phyloP scores from a whole-genome alignment of 306 rosid species.

The Cyamopsis tetragonoloba region DNA sequence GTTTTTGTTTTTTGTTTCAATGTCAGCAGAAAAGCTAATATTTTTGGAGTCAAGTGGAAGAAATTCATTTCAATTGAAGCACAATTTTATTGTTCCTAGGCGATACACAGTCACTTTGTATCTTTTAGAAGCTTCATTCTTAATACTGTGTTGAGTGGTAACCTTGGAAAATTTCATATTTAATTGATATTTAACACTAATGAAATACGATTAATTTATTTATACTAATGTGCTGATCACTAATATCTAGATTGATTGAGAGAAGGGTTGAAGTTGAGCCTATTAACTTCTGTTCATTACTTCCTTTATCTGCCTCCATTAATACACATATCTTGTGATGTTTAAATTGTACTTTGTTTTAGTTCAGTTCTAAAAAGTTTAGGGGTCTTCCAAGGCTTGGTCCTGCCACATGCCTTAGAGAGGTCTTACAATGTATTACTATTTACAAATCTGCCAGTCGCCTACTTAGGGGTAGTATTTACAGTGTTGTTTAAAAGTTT shows the following conservation, averaged over 20 bases:
- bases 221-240: not conserved
- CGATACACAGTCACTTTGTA: constrained; percentile 6
- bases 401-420: not conserved
- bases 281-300: constrained; percentile 4
- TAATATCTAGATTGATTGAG: not conserved
- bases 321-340: not conserved
- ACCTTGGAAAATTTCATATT: not conserved
- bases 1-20: constrained; percentile 24
- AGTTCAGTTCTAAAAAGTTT: not conserved
- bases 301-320: not conserved
- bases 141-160: not conserved
- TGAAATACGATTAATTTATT: not conserved
- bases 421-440: not conserved
- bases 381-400: constrained; percentile 11
- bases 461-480: not conserved
- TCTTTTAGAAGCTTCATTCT: constrained; percentile 21
- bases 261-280: not conserved
- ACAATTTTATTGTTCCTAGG: constrained; percentile 2
- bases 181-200: not conserved
- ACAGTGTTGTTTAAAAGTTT: not conserved
- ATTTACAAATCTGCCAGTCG: not conserved
- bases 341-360: not conserved
- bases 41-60: constrained; percentile 21
- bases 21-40: constrained; percentile 21
- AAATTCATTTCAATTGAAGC: constrained; percentile 20